A percentile compares a stretch with the other conserved stretches of the same genome.
phyloP scores from a whole-genome alignment of 257 asterid genomes.

The Cinchona pubescens region DNA sequence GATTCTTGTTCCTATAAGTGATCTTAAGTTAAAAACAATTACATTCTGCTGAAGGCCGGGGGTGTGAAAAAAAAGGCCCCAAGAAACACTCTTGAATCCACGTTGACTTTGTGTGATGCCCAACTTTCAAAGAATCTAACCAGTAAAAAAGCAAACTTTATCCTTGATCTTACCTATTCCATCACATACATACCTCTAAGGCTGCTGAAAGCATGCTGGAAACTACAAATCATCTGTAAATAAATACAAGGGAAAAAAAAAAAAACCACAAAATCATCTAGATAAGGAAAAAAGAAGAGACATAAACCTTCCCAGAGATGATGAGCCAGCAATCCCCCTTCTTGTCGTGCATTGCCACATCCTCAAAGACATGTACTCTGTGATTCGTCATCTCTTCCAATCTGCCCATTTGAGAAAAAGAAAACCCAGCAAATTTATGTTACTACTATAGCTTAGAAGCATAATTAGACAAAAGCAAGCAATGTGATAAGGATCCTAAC shows the following conservation, averaged over 20 bases:
- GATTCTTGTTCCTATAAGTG: neutral
- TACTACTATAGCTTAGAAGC: neutral
- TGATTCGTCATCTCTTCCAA: conserved; percentile 32
- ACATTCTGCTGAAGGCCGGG: neutral
- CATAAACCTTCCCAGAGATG: conserved; percentile 55
- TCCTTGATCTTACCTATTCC: neutral
- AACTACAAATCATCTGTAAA: neutral
- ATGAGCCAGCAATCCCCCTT: conserved; percentile 64
- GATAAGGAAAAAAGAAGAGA: neutral
- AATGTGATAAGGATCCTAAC: no score
- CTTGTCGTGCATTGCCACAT: conserved; percentile 46
- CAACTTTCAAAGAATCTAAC: neutral
- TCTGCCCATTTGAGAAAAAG: conserved; percentile 1
- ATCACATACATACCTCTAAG: neutral
- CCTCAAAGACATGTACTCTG: conserved; percentile 40
- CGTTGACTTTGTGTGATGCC: neutral
- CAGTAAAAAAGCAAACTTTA: neutral
- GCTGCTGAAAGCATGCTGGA: neutral
- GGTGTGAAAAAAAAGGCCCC: neutral
- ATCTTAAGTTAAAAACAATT: neutral
- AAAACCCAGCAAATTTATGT: neutral
- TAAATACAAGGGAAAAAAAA: neutral
- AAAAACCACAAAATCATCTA: neutral
- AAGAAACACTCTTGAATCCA: neutral
- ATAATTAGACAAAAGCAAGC: no score